Conservation (phyloP, 192 early-diverging fungal species). For the Coemansia sp. region DNA sequence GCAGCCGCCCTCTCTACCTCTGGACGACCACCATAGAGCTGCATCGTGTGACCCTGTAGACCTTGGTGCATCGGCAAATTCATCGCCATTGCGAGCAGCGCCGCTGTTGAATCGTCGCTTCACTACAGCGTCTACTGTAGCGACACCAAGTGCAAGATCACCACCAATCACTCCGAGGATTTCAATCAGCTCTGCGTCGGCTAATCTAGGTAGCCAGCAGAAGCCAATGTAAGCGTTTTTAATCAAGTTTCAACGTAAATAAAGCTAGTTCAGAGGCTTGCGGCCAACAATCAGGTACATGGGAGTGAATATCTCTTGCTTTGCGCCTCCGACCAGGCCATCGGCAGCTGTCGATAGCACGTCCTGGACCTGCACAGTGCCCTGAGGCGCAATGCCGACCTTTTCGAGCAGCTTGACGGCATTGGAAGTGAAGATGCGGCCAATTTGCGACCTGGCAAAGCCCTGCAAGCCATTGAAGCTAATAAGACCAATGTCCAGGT, state of each 20-base stretch:
- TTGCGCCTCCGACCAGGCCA: slow-evolving; percentile 76
- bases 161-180: too few species aligned
- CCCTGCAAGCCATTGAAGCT: slow-evolving; percentile 46
- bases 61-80: too few species aligned
- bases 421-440: slow-evolving; percentile 72
- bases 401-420: slow-evolving; percentile 77
- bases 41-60: slow-evolving; percentile 3
- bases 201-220: background rate
- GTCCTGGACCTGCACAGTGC: slow-evolving; percentile 78
- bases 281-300: slow-evolving; percentile 86
- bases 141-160: slow-evolving; percentile 75
- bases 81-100: background rate
- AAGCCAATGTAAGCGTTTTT: background rate
- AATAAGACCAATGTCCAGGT: slow-evolving; percentile 58
- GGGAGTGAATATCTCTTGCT: slow-evolving; percentile 84
- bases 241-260: background rate
- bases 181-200: background rate
- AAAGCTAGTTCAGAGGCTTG: slow-evolving; percentile 58
- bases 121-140: slow-evolving; percentile 25
- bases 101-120: slow-evolving; percentile 2
- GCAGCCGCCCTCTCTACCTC: too few species aligned
- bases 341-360: slow-evolving; percentile 81
- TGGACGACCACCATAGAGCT: background rate
- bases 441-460: slow-evolving; percentile 58
- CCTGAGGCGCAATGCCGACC: slow-evolving; percentile 79